Percentiles rank a stretch among this genome's conserved stretches.
These are phyloP conservation scores for Colletotrichum acutatum DNA, from an alignment of 2,329 filamentous ascomycete genomes.

Conservation along the genomic window DNA sequence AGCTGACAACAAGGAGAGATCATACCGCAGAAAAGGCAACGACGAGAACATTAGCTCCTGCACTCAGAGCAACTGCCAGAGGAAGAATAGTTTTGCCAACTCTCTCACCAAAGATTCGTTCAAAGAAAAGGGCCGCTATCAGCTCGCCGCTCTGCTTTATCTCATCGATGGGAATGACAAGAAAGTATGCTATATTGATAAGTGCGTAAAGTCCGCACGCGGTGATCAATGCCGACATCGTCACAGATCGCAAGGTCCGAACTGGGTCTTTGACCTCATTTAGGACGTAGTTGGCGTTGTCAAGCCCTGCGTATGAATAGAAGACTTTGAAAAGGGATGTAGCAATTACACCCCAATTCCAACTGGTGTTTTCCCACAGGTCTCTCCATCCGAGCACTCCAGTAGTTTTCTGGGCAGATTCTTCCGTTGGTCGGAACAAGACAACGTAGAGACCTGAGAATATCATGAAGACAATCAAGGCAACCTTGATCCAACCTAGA, in stretches of 20 bases:
- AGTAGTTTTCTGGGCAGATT: background rate
- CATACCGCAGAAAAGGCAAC: constrained; percentile 74
- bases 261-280: constrained; percentile 78
- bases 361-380: constrained; percentile 73
- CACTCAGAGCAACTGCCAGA: constrained; percentile 73
- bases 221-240: constrained; percentile 68
- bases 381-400: constrained; percentile 56
- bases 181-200: constrained; percentile 71
- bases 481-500: constrained; percentile 72
- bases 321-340: constrained; percentile 76
- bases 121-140: constrained; percentile 75
- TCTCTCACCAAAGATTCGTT: constrained; percentile 68
- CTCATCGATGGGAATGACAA: constrained; percentile 74
- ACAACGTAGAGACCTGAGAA: constrained; percentile 70
- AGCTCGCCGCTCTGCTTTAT: constrained; percentile 75
- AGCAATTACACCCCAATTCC: constrained; percentile 75
- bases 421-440: constrained; percentile 49
- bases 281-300: constrained; percentile 76
- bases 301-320: constrained; percentile 75
- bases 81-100: constrained; percentile 69
- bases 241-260: constrained; percentile 71
- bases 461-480: constrained; percentile 70
- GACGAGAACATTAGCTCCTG: constrained; percentile 78
- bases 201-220: constrained; percentile 74
- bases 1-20: background rate